phyloP scores from a whole-genome alignment of 345 rosid genomes.

The Citrus sinensis region DNA sequence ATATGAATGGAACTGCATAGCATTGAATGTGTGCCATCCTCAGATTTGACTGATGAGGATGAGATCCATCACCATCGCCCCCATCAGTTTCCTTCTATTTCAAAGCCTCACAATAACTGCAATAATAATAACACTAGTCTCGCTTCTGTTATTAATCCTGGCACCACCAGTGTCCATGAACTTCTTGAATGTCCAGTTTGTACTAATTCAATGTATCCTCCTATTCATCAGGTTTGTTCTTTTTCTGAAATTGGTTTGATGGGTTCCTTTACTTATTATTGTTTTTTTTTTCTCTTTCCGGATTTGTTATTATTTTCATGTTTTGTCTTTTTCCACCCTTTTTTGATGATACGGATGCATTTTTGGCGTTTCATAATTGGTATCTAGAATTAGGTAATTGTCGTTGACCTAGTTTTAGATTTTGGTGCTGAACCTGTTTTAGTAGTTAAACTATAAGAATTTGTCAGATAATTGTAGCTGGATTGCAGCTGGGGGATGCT shows the following conservation, averaged over 20 bases:
- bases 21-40: conserved; percentile 71
- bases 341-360: background rate
- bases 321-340: background rate
- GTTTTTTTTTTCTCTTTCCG: background rate
- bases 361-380: background rate
- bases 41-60: conserved; percentile 73
- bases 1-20: conserved; percentile 66
- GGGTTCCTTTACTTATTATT: background rate
- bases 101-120: conserved; percentile 47
- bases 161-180: conserved; percentile 89
- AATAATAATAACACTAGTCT: conserved; percentile 34
- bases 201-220: conserved; percentile 98
- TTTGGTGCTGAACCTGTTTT: background rate
- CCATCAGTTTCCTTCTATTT: conserved; percentile 46
- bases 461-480: background rate
- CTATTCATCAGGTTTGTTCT: conserved; percentile 78
- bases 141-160: conserved; percentile 48
- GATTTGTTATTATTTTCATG: background rate
- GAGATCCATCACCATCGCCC: conserved; percentile 71
- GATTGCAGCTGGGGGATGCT: conserved; percentile 2
- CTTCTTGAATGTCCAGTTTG: conserved; percentile 96
- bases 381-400: background rate
- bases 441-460: background rate
- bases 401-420: background rate
- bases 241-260: background rate